A percentile compares a stretch with the other conserved stretches of the same genome.
phyloP scores from a whole-genome alignment of 306 rosid genomes.

The Nissolia schottii region DNA sequence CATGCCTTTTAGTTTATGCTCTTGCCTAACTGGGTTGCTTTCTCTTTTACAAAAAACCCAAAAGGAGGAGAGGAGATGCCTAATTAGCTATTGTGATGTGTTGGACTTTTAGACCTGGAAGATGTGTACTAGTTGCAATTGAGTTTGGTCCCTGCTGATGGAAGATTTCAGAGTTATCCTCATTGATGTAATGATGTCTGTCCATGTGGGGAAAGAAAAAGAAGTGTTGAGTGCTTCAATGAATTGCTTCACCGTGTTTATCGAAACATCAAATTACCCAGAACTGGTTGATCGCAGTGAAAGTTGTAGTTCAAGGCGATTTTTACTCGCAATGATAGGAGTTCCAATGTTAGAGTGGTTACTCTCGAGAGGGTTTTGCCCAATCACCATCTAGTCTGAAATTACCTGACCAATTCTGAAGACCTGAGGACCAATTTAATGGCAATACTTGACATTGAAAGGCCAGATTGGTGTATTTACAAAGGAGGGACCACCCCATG shows the following conservation, averaged over 20 bases:
- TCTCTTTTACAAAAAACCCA: not conserved
- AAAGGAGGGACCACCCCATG: not conserved
- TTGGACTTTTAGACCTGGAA: not conserved
- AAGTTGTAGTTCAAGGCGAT: not conserved
- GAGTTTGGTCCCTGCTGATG: constrained; percentile 10
- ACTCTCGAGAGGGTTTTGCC: not conserved
- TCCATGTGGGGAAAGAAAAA: constrained; percentile 4
- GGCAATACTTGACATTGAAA: not conserved
- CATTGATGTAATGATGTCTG: constrained; percentile 4
- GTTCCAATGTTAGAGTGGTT: not conserved
- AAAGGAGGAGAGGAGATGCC: not conserved
- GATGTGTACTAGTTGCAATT: not conserved
- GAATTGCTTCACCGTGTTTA: not conserved
- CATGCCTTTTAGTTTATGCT: not conserved
- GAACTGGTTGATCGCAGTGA: not conserved
- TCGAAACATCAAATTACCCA: not conserved
- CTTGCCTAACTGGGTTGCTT: not conserved
- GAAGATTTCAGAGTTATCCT: constrained; percentile 2
- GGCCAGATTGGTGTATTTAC: not conserved
- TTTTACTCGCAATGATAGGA: not conserved
- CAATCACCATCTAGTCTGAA: not conserved
- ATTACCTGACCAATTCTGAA: not conserved
- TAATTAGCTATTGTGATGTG: not conserved
- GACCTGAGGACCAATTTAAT: not conserved
- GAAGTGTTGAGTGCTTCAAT: constrained; percentile 10